Conservation (phyloP, 495 filamentous ascomycete species). For the Lophium mytilinum region DNA sequence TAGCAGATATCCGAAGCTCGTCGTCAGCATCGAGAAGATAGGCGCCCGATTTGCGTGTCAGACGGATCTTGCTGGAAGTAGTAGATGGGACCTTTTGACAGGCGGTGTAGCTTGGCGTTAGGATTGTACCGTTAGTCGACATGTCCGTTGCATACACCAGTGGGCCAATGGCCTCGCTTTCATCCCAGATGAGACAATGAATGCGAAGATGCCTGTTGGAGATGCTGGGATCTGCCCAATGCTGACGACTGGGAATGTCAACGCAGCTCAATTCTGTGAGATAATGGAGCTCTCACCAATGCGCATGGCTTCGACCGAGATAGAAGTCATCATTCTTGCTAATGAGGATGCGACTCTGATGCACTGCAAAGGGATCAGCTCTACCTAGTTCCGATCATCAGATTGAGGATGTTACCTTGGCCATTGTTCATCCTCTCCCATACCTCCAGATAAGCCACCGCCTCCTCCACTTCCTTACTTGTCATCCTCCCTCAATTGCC, state of each 20-base stretch:
- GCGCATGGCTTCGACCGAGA: slow-evolving; percentile 11
- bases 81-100: slow-evolving; percentile 8
- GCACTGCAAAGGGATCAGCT: slow-evolving; percentile 3
- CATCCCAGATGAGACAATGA: slow-evolving; percentile 33
- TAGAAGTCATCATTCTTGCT: slow-evolving; percentile 17
- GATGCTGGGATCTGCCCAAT: slow-evolving; percentile 28
- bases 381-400: not conserved
- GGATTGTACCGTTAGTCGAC: slow-evolving; percentile 33
- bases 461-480: not conserved
- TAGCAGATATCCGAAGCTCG: slow-evolving; percentile 21
- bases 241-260: slow-evolving; percentile 12
- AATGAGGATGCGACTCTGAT: slow-evolving; percentile 6
- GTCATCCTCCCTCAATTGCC: not conserved
- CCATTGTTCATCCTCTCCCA: not conserved
- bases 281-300: slow-evolving; percentile 7
- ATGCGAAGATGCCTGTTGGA: slow-evolving; percentile 36
- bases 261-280: not conserved
- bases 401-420: not conserved
- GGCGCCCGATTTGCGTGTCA: slow-evolving; percentile 18
- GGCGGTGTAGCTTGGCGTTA: slow-evolving; percentile 9
- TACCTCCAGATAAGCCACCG: slow-evolving; percentile 20
- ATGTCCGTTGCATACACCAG: slow-evolving; percentile 37
- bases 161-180: slow-evolving; percentile 24
- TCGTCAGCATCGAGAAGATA: slow-evolving; percentile 33
- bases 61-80: not conserved